Evolutionary conservation across 768 basidiomycete genomes (phyloP).

Genomic region (Galerina sulciceps): DNA sequence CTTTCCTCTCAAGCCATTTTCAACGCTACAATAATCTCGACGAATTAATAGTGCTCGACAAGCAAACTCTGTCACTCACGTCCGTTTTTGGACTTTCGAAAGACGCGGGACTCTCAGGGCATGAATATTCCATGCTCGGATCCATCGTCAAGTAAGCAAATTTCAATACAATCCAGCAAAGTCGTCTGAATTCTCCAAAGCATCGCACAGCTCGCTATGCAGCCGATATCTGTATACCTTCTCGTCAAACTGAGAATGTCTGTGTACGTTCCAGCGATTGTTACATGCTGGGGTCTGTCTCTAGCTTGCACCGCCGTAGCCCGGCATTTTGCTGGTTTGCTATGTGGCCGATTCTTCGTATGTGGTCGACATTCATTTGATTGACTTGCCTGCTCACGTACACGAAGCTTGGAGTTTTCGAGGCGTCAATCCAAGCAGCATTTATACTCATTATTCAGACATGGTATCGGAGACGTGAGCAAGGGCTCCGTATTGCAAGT

Average conservation of each 20-base stretch:
- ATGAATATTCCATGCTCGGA: slow-evolving; percentile 38
- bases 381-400: background rate
- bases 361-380: slow-evolving; percentile 6
- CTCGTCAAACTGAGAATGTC: slow-evolving; percentile 36
- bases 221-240: slow-evolving; percentile 35
- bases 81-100: slow-evolving; percentile 37
- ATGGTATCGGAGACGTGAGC: slow-evolving; percentile 40
- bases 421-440: slow-evolving; percentile 33
- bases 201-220: slow-evolving; percentile 34
- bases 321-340: slow-evolving; percentile 30
- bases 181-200: slow-evolving; percentile 13
- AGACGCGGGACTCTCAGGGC: slow-evolving; percentile 32
- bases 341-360: slow-evolving; percentile 36
- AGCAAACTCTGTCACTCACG: slow-evolving; percentile 34
- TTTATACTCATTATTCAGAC: slow-evolving; percentile 36
- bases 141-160: slow-evolving; percentile 33
- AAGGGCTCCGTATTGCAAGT: slow-evolving; percentile 37
- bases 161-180: background rate
- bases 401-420: slow-evolving; percentile 34
- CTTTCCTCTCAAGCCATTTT: background rate
- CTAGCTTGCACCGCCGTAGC: slow-evolving; percentile 35
- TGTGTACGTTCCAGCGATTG: slow-evolving; percentile 32
- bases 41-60: slow-evolving; percentile 26
- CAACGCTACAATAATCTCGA: background rate
- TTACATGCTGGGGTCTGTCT: slow-evolving; percentile 37